phyloP scores from a whole-genome alignment of 2,329 filamentous ascomycete genomes.

The Huntiella bhutanensis region DNA sequence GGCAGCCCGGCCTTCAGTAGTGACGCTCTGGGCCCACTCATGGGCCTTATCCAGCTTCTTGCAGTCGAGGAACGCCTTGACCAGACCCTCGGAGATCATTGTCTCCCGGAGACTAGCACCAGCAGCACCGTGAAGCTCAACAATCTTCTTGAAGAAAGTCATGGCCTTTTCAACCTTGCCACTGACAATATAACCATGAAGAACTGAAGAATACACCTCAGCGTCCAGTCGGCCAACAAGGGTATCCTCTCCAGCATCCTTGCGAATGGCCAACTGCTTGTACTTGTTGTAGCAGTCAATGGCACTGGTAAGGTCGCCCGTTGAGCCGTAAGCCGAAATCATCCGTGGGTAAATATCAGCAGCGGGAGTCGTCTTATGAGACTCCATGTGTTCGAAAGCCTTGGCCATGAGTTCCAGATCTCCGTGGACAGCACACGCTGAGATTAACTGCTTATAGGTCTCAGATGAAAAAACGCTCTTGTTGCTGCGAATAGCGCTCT shows the following conservation, averaged over 20 bases:
- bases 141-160: slow-evolving; percentile 70
- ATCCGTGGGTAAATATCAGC: slow-evolving; percentile 76
- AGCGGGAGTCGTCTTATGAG: slow-evolving; percentile 51
- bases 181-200: slow-evolving; percentile 72
- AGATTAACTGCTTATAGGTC: slow-evolving; percentile 71
- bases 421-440: slow-evolving; percentile 67
- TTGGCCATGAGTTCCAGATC: slow-evolving; percentile 76
- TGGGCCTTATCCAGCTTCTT: slow-evolving; percentile 57
- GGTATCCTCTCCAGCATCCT: slow-evolving; percentile 54
- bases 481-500: slow-evolving; percentile 47
- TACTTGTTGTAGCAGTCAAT: slow-evolving; percentile 95
- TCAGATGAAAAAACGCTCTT: slow-evolving; percentile 54
- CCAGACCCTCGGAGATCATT: slow-evolving; percentile 54
- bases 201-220: slow-evolving; percentile 75
- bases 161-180: slow-evolving; percentile 64
- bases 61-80: slow-evolving; percentile 55
- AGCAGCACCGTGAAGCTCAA: slow-evolving; percentile 39
- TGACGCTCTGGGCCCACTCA: slow-evolving; percentile 47
- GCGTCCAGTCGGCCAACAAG: slow-evolving; percentile 58
- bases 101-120: slow-evolving; percentile 48
- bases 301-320: slow-evolving; percentile 66
- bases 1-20: slow-evolving; percentile 30
- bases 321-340: slow-evolving; percentile 79
- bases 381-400: slow-evolving; percentile 83
- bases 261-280: slow-evolving; percentile 65